A percentile compares a stretch with the other conserved stretches of the same genome.
These are phyloP conservation scores for Nicotiana obtusifolia DNA, from an alignment of 257 asterid genomes.

Conservation along the genomic window DNA sequence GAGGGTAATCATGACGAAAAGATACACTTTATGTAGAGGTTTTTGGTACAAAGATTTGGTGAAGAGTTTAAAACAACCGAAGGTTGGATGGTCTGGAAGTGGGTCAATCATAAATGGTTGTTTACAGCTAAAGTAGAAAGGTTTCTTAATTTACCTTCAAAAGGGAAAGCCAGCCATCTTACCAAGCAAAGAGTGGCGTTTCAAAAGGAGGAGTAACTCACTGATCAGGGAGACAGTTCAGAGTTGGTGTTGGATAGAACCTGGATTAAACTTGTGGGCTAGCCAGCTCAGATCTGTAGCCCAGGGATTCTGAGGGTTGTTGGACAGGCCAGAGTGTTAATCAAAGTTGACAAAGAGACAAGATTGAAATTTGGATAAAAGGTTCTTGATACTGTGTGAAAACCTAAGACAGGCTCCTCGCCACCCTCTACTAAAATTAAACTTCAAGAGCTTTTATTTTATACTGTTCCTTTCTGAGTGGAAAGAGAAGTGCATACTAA, in stretches of 20 bases:
- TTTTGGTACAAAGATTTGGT: not conserved
- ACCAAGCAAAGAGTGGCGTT: not conserved
- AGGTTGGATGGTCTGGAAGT: not conserved
- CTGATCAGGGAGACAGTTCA: not conserved
- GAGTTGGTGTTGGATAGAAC: not conserved
- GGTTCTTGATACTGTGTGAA: not conserved
- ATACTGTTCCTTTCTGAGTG: not conserved
- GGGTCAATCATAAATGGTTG: not conserved
- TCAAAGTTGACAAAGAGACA: not conserved
- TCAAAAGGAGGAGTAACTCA: constrained; percentile 2
- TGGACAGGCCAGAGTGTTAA: not conserved
- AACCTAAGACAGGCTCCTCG: not conserved
- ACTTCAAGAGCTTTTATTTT: not conserved
- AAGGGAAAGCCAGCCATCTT: not conserved
- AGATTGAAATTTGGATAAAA: not conserved
- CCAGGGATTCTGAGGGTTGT: not conserved
- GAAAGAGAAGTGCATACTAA: not conserved
- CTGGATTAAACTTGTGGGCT: not conserved
- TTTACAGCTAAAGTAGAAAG: not conserved
- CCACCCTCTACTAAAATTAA: not conserved
- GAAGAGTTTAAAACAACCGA: not conserved
- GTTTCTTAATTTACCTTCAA: not conserved
- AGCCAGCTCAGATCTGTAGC: constrained; percentile 1
- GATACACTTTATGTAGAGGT: not conserved
- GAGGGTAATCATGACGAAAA: not conserved